phyloP scores from a whole-genome alignment of 2,329 filamentous ascomycete genomes.

The Diplodia corticola region DNA sequence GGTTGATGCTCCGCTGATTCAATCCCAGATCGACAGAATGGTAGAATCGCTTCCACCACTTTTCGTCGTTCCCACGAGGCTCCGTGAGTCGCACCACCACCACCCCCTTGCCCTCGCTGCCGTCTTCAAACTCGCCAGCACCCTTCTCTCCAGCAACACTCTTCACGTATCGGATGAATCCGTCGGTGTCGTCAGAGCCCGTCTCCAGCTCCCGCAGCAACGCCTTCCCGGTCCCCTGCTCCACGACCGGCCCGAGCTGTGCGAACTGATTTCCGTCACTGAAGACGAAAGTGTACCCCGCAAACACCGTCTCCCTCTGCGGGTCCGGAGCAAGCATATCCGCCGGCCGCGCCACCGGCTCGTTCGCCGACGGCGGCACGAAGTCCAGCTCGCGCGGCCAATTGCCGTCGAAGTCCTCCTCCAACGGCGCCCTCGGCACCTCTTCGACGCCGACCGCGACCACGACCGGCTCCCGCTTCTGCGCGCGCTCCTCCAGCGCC shows the following conservation, averaged over 20 bases:
- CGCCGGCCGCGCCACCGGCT: constrained; percentile 68
- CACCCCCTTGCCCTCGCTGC: constrained; percentile 67
- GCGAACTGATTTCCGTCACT: constrained; percentile 74
- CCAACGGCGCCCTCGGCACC: constrained; percentile 62
- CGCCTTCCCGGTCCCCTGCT: constrained; percentile 80
- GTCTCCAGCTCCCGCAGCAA: constrained; percentile 63
- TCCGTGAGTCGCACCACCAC: constrained; percentile 74
- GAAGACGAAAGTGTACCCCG: constrained; percentile 87
- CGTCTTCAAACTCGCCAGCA: constrained; percentile 63
- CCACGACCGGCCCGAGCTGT: constrained; percentile 72
- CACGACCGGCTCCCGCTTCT: constrained; percentile 59
- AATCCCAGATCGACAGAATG: constrained; percentile 68
- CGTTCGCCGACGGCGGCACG: constrained; percentile 72
- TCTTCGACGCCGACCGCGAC: constrained; percentile 62
- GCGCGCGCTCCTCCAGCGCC: constrained; percentile 57
- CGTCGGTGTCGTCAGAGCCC: constrained; percentile 66
- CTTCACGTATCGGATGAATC: constrained; percentile 77
- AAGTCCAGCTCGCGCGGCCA: constrained; percentile 77
- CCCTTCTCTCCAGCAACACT: constrained; percentile 73
- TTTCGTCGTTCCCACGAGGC: constrained; percentile 47
- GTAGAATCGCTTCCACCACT: constrained; percentile 71
- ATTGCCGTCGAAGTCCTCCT: constrained; percentile 72
- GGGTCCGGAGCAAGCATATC: constrained; percentile 72
- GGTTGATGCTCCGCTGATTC: constrained; percentile 80
- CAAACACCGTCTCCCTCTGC: constrained; percentile 70